These are phyloP conservation scores for Clathrospora elynae DNA, from an alignment of 2,329 filamentous ascomycete species.

Conservation along the genomic window DNA sequence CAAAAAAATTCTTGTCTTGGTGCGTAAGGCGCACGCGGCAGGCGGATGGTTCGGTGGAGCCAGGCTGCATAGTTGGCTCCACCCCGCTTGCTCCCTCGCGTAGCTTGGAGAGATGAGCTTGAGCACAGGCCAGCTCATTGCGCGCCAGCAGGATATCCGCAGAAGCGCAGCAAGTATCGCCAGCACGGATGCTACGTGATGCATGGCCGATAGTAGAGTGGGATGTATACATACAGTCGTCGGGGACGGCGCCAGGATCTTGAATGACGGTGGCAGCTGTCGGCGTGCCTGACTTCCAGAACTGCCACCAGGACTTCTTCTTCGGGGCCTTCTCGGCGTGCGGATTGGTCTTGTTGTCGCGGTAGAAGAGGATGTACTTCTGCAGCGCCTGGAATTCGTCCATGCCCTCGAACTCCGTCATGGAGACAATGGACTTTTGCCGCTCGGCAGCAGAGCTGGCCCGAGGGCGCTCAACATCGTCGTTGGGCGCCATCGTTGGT, in stretches of 20 bases:
- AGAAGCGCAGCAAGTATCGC: too few species aligned
- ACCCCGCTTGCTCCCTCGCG: conserved; percentile 19
- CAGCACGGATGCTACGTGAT: too few species aligned
- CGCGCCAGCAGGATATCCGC: too few species aligned
- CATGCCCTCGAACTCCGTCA: conserved; percentile 52
- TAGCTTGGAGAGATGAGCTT: conserved; percentile 18
- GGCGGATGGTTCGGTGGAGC: conserved; percentile 25
- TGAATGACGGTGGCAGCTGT: conserved; percentile 35
- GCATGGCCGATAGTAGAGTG: too few species aligned
- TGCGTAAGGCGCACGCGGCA: conserved; percentile 13
- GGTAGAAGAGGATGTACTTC: conserved; percentile 70
- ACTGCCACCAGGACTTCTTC: conserved; percentile 62
- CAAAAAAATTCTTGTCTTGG: conserved; percentile 2
- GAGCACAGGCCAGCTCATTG: conserved; percentile 17
- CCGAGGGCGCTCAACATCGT: conserved; percentile 45
- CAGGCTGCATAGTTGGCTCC: conserved; percentile 26
- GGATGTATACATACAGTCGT: conserved; percentile 54
- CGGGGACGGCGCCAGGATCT: conserved; percentile 56
- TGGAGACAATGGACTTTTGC: conserved; percentile 43
- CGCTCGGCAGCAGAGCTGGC: conserved; percentile 38
- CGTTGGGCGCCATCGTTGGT: conserved; percentile 32
- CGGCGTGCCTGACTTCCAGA: conserved; percentile 55
- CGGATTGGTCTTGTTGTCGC: conserved; percentile 60
- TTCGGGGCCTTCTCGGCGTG: conserved; percentile 54
- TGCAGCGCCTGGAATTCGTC: conserved; percentile 70